Percentiles rank a stretch among this genome's conserved stretches.
Evolutionary conservation across 805 yeast genomes (phyloP).

Genomic region (Spathaspora passalidarum): DNA sequence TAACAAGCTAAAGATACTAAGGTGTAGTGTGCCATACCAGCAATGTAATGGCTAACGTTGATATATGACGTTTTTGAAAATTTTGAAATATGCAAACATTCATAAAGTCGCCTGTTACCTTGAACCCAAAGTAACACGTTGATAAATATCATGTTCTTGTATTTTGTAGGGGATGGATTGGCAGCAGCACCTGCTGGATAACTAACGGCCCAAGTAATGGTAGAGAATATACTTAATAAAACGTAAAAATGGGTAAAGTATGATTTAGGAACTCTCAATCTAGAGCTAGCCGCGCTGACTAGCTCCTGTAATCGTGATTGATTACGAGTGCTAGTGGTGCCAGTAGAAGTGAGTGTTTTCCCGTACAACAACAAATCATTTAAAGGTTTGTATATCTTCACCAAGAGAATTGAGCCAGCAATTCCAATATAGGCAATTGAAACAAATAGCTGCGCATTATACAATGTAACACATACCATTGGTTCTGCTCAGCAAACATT

Average conservation of each 20-base stretch:
- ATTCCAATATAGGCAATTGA: not conserved
- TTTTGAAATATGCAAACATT: slow-evolving; percentile 49
- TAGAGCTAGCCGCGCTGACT: slow-evolving; percentile 12
- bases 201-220: slow-evolving; percentile 1
- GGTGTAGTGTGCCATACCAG: slow-evolving; percentile 59
- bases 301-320: not conserved
- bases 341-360: slow-evolving; percentile 9
- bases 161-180: slow-evolving; percentile 5
- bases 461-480: not conserved
- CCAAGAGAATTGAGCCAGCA: slow-evolving; percentile 10
- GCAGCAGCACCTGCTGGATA: not conserved
- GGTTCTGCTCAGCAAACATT: not conserved
- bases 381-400: slow-evolving; percentile 15
- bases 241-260: slow-evolving; percentile 65
- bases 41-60: slow-evolving; percentile 63
- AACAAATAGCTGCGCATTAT: not conserved
- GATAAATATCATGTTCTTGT: slow-evolving; percentile 18
- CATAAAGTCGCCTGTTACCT: slow-evolving; percentile 52
- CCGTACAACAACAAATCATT: slow-evolving; percentile 22
- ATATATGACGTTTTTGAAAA: slow-evolving; percentile 50
- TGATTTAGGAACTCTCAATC: slow-evolving; percentile 55
- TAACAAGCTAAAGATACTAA: slow-evolving; percentile 41
- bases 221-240: slow-evolving; percentile 27
- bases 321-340: not conserved
- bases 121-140: slow-evolving; percentile 39